Evolutionary conservation across 1,139 yeast genomes (phyloP).

Genomic region (Hyphopichia wangnamkhiaoensis): DNA sequence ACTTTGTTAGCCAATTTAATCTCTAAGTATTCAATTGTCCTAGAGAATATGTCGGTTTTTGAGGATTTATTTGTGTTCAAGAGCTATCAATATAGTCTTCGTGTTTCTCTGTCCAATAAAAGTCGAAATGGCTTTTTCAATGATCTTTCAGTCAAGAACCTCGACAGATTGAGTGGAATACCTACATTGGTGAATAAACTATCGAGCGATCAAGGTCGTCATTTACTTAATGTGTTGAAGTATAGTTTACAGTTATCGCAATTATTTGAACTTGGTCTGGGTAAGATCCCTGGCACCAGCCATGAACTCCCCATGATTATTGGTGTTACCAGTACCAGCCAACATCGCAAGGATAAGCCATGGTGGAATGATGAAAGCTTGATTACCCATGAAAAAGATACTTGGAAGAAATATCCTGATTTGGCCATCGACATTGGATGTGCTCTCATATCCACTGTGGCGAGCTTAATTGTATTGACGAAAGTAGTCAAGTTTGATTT

Average conservation of each 20-base stretch:
- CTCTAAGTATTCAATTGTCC: constrained; percentile 22
- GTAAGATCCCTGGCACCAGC: constrained; percentile 18
- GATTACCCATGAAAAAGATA: constrained; percentile 24
- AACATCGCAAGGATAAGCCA: constrained; percentile 9
- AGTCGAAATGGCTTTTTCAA: constrained; percentile 13
- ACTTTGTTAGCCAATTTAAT: constrained; percentile 27
- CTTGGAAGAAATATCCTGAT: constrained; percentile 45
- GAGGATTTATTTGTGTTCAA: constrained; percentile 14
- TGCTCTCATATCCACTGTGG: constrained; percentile 25
- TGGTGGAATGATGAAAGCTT: constrained; percentile 29
- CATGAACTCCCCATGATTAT: constrained; percentile 4
- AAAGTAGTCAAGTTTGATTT: constrained; percentile 19
- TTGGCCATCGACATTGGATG: constrained; percentile 25
- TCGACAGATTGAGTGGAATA: constrained; percentile 19
- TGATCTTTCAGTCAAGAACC: constrained; percentile 17
- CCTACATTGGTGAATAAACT: constrained; percentile 4
- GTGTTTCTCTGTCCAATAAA: not conserved
- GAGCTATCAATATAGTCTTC: constrained; percentile 8
- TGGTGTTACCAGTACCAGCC: constrained; percentile 12
- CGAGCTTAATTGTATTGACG: constrained; percentile 29
- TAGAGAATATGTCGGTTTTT: constrained; percentile 12
- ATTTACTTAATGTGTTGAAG: constrained; percentile 4
- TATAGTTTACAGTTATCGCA: constrained; percentile 15
- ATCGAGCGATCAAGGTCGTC: not conserved
- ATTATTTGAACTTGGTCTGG: constrained; percentile 31